Conservation (phyloP, 495 filamentous ascomycete species). For the Annulohypoxylon nitens region DNA sequence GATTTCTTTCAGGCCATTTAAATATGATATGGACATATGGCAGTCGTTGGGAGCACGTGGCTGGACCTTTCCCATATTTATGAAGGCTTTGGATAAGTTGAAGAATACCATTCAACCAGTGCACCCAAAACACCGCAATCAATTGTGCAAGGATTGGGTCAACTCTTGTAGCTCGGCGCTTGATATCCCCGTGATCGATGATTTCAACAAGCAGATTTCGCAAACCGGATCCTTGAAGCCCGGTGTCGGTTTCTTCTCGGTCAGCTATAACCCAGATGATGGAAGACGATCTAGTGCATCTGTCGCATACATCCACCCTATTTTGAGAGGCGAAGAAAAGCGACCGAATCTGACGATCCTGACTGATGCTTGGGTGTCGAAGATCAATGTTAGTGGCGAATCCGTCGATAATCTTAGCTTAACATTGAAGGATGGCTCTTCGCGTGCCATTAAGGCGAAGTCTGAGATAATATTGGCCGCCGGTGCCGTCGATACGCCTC, state of each 20-base stretch:
- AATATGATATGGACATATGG: slow-evolving; percentile 83
- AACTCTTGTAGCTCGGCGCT: slow-evolving; percentile 77
- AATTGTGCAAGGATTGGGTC: slow-evolving; percentile 87
- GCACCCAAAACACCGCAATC: slow-evolving; percentile 80
- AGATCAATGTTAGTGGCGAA: slow-evolving; percentile 74
- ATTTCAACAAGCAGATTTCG: slow-evolving; percentile 84
- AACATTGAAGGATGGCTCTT: slow-evolving; percentile 72
- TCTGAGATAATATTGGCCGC: slow-evolving; percentile 82
- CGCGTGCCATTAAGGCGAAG: slow-evolving; percentile 70
- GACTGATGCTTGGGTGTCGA: slow-evolving; percentile 83
- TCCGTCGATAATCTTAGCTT: slow-evolving; percentile 75
- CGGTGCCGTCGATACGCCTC: slow-evolving; percentile 81
- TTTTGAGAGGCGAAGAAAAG: slow-evolving; percentile 80
- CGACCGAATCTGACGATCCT: slow-evolving; percentile 82
- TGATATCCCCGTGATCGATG: slow-evolving; percentile 78
- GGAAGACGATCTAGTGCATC: slow-evolving; percentile 82
- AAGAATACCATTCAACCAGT: slow-evolving; percentile 85
- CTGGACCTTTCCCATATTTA: slow-evolving; percentile 85
- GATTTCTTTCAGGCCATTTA: slow-evolving; percentile 86
- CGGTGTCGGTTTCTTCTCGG: slow-evolving; percentile 86
- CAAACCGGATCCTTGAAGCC: slow-evolving; percentile 74
- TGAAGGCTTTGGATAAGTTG: slow-evolving; percentile 77
- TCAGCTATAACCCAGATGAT: slow-evolving; percentile 85
- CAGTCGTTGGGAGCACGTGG: slow-evolving; percentile 74
- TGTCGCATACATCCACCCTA: slow-evolving; percentile 89